Evolutionary conservation across 2,329 filamentous ascomycete genomes (phyloP).

Genomic region (Elsinoe batatas): DNA sequence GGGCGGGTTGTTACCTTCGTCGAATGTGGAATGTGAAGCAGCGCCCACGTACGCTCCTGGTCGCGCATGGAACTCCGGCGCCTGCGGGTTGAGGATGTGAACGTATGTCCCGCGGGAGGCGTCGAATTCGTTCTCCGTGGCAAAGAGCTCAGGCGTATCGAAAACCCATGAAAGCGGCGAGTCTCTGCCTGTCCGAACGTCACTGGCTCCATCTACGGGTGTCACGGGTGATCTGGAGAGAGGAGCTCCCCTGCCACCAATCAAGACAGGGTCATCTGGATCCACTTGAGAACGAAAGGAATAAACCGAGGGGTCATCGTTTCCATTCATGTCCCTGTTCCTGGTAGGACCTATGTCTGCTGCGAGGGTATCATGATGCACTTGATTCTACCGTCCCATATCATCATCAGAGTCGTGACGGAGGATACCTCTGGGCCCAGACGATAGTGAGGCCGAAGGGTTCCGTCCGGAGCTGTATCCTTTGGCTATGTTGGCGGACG

Average conservation of each 20-base stretch:
- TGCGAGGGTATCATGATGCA: neutral
- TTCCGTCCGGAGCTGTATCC: neutral
- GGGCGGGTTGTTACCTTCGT: too few relatives aligned
- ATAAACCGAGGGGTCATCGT: neutral
- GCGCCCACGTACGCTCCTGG: too few relatives aligned
- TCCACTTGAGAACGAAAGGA: neutral
- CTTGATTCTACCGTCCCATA: neutral
- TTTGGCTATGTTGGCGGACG: neutral
- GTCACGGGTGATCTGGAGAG: neutral
- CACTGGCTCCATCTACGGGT: too few relatives aligned
- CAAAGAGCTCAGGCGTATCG: too few relatives aligned
- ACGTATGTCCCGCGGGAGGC: too few relatives aligned
- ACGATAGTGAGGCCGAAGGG: neutral
- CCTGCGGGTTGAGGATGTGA: too few relatives aligned
- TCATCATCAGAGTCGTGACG: constrained; percentile 1
- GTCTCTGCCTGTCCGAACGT: too few relatives aligned
- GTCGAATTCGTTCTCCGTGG: too few relatives aligned
- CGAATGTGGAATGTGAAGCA: too few relatives aligned
- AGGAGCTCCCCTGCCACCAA: neutral
- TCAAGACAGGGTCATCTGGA: too few relatives aligned
- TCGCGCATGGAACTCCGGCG: too few relatives aligned
- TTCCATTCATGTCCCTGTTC: constrained; percentile 1
- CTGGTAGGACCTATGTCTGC: neutral
- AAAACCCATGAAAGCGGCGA: too few relatives aligned
- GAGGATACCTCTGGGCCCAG: neutral